phyloP scores from a whole-genome alignment of 2,329 filamentous ascomycete species.

The Clonostachys rosea region DNA sequence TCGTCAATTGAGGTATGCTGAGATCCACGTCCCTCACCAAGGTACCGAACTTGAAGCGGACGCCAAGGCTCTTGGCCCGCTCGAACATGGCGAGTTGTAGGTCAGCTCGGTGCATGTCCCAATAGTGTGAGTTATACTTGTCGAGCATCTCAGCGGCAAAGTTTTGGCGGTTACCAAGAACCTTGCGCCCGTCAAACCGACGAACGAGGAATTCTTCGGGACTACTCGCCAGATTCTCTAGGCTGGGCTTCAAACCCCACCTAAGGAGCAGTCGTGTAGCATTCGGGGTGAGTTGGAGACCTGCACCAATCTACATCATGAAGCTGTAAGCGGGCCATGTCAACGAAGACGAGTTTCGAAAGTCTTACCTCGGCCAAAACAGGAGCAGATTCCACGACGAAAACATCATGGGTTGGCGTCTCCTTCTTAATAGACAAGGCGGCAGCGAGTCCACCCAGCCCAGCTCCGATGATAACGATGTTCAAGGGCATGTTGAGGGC shows the following conservation, averaged over 20 bases:
- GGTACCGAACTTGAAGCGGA: background rate
- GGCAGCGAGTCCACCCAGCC: background rate
- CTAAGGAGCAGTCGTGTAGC: slow-evolving; percentile 12
- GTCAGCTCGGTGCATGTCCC: slow-evolving; percentile 57
- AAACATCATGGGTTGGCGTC: too few species aligned
- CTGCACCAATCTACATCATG: slow-evolving; percentile 14
- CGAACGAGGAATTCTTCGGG: slow-evolving; percentile 45
- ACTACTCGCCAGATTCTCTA: slow-evolving; percentile 29
- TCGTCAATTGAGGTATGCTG: background rate
- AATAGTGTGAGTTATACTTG: slow-evolving; percentile 53
- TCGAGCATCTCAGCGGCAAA: slow-evolving; percentile 47
- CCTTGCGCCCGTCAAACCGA: slow-evolving; percentile 40
- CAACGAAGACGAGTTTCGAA: too few species aligned
- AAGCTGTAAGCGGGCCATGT: too few species aligned
- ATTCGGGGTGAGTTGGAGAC: slow-evolving; percentile 22
- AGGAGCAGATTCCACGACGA: too few species aligned
- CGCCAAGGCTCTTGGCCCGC: background rate
- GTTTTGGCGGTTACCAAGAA: slow-evolving; percentile 42
- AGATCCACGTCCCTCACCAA: background rate
- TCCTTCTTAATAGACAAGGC: slow-evolving; percentile 6
- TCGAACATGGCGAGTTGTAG: slow-evolving; percentile 30
- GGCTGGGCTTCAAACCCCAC: slow-evolving; percentile 18
- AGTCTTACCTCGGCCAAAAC: too few species aligned
- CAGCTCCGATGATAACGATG: slow-evolving; percentile 2
- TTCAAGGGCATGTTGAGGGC: background rate